phyloP scores from a whole-genome alignment of 2,329 filamentous ascomycete species.

The Zasmidium cellare region DNA sequence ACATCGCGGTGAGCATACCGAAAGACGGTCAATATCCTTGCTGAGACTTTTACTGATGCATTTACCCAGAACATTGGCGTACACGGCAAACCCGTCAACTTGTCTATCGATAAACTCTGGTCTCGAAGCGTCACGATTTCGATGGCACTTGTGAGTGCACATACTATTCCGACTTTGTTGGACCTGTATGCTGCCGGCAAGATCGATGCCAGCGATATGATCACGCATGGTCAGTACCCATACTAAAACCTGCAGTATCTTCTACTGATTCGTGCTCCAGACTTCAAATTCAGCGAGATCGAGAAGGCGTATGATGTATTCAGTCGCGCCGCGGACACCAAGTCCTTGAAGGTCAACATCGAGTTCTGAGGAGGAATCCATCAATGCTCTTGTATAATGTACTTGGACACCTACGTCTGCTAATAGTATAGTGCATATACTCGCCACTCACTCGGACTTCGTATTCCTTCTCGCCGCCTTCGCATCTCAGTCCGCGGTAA shows the following conservation, averaged over 20 bases:
- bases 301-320: conserved; percentile 31
- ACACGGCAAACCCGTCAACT: conserved; percentile 54
- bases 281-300: conserved; percentile 30
- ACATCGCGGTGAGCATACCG: conserved; percentile 42
- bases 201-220: conserved; percentile 24
- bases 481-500: neutral
- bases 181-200: conserved; percentile 26
- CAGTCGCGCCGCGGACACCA: conserved; percentile 25
- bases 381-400: too few relatives aligned
- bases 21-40: too few relatives aligned
- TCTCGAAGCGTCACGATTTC: conserved; percentile 43
- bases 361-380: conserved; percentile 11
- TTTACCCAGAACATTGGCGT: conserved; percentile 53
- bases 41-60: too few relatives aligned
- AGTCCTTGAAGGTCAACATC: conserved; percentile 29
- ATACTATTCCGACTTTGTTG: conserved; percentile 28
- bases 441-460: neutral
- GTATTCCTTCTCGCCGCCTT: neutral
- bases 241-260: too few relatives aligned
- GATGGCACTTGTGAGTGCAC: conserved; percentile 28
- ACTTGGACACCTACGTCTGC: too few relatives aligned
- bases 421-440: neutral
- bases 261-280: conserved; percentile 9
- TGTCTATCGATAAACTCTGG: conserved; percentile 58
- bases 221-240: conserved; percentile 27